Evolutionary conservation across 495 filamentous ascomycete species (phyloP), one percentile per base, ranked within the genome.

Genomic region (Cenococcum geophilum): DNA sequence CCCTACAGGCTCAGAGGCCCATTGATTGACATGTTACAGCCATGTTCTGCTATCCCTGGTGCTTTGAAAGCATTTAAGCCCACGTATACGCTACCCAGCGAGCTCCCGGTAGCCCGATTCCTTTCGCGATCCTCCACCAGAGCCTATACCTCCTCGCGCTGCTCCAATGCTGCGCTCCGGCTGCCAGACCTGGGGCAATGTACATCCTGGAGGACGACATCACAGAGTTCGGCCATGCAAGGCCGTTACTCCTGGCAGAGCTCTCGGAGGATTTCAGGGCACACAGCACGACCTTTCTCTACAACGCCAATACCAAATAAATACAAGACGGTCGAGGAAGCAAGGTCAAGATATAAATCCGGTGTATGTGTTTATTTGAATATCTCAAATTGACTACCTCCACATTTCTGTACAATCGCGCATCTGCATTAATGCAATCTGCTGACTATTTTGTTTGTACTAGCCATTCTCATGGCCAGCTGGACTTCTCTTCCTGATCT

Each of bases 401-500:
- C 6, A 32, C 27, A 32, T 32, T 32, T 32, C n/a, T 32, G 6
- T 32, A 32, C 27, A 32, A 6, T 32, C 3, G 27, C 27, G 27
- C 27, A 6, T 32, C 27, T 32, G n/a, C 27, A 32, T 32, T 6
- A 32, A 32, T 32, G 27, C 27, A 2, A 32, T 32, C 27, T 32
- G 27, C 27, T 32, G 27, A 32, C 27, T 35, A 52, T 18, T 43
- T 55, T 52, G 55, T 56, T 40, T 18, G 9, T 32, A 1, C 55
- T 53, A 88, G 84, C 92, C 92, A 36, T 97, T 98, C 77, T 95
- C 90, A 48, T 89, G 86, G 85, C 88, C 88, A 74, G 86, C 92
- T 6, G 92, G 90, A 10, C 62, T 90, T 64, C 81, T 97, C 57
- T 97, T 98, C 79, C 79, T 97, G 57, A 49, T 83, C 23, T 84